These are phyloP conservation scores for Clarkia xantiana DNA, from an alignment of 345 rosid species.

Conservation along the genomic window DNA sequence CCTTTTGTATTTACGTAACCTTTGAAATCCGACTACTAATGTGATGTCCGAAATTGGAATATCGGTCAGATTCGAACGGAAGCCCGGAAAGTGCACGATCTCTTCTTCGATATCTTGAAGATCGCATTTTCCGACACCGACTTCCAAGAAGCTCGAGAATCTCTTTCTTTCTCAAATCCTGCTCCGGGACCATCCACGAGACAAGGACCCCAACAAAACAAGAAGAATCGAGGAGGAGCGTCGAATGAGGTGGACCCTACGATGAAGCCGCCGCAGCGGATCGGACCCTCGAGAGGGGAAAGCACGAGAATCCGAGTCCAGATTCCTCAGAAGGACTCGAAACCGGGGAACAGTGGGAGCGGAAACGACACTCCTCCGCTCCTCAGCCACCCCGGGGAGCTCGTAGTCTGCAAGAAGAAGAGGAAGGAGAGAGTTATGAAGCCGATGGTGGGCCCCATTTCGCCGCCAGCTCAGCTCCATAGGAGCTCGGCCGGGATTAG, in stretches of 20 bases:
- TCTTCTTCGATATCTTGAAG: slow-evolving; percentile 89
- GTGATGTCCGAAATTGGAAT: background rate
- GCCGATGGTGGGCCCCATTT: slow-evolving; percentile 37
- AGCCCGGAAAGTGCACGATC: slow-evolving; percentile 93
- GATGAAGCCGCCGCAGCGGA: slow-evolving; percentile 48
- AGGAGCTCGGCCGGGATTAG: too few relatives aligned
- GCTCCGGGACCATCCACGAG: slow-evolving; percentile 13
- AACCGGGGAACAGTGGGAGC: slow-evolving; percentile 32
- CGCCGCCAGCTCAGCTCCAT: slow-evolving; percentile 12
- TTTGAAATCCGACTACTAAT: too few relatives aligned
- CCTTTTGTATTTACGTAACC: too few relatives aligned
- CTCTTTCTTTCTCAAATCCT: slow-evolving; percentile 58
- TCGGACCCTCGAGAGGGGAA: slow-evolving; percentile 33
- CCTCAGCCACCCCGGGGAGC: slow-evolving; percentile 74
- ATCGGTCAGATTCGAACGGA: slow-evolving; percentile 76
- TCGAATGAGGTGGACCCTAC: slow-evolving; percentile 46
- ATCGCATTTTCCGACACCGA: slow-evolving; percentile 82
- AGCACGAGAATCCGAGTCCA: slow-evolving; percentile 62
- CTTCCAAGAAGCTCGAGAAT: slow-evolving; percentile 65
- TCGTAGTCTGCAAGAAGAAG: slow-evolving; percentile 96
- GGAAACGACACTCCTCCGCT: slow-evolving; percentile 69
- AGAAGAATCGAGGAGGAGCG: slow-evolving; percentile 23
- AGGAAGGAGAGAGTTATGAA: slow-evolving; percentile 71
- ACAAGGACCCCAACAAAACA: slow-evolving; percentile 38
- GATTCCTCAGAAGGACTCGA: slow-evolving; percentile 55